Percentiles rank a stretch among this genome's conserved stretches.
Conservation (phyloP, 768 basidiomycete species). For the Butyriboletus loyo region DNA sequence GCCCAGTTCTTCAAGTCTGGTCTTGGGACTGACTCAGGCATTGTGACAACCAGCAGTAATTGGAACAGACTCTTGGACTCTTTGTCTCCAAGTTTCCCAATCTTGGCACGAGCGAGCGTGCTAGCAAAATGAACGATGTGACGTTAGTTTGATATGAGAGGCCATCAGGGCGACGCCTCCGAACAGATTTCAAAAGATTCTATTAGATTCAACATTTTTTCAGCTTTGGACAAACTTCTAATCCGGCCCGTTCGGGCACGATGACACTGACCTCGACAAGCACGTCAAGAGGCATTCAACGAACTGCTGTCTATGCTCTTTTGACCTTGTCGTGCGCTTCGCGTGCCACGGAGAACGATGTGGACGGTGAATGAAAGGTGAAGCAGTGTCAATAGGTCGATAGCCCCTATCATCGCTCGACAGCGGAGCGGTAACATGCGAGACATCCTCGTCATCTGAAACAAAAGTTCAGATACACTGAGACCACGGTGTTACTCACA, state of each 20-base stretch:
- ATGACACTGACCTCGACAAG: conserved; percentile 16
- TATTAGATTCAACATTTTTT: not conserved
- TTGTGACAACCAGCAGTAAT: not conserved
- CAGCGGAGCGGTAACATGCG: not conserved
- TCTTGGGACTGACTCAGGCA: not conserved
- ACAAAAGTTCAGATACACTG: not conserved
- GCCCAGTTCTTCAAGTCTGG: not conserved
- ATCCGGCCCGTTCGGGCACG: too few relatives aligned
- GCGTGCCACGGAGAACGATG: too few relatives aligned
- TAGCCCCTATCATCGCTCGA: not conserved
- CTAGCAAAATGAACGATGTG: not conserved
- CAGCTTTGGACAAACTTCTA: not conserved
- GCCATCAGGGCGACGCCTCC: not conserved
- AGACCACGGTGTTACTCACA: too few relatives aligned
- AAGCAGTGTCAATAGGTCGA: not conserved
- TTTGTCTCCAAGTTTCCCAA: conserved; percentile 10
- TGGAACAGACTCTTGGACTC: conserved; percentile 2
- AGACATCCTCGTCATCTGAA: not conserved
- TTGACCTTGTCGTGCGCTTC: not conserved
- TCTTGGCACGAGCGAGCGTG: not conserved
- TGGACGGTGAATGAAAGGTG: not conserved
- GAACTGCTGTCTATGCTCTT: not conserved
- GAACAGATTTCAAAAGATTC: not conserved
- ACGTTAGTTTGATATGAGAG: not conserved
- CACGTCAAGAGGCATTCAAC: conserved; percentile 13